Conservation (phyloP, 2,329 filamentous ascomycete genomes). For the Dactylella cylindrospora region DNA sequence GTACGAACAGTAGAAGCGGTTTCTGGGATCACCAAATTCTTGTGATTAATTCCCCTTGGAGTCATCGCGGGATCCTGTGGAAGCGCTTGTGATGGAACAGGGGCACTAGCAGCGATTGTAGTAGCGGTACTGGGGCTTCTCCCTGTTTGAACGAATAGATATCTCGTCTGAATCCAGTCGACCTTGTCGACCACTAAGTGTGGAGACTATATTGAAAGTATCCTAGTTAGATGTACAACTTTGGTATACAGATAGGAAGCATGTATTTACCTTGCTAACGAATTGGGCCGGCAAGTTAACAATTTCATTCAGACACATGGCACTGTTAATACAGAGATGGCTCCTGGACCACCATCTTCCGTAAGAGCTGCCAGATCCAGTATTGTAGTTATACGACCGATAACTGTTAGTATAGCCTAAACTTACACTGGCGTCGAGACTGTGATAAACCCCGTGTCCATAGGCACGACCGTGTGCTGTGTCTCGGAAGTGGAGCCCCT, state of each 20-base stretch:
- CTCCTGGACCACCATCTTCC: conserved; percentile 66
- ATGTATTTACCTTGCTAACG: conserved; percentile 50
- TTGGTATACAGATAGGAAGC: neutral
- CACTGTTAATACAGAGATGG: conserved; percentile 60
- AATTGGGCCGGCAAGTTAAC: conserved; percentile 72
- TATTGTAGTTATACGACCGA: conserved; percentile 50
- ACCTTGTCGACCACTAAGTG: conserved; percentile 65
- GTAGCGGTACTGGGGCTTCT: neutral
- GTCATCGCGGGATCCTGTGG: conserved; percentile 50
- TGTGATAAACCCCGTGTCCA: conserved; percentile 82
- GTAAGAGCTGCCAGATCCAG: neutral
- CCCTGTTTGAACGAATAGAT: conserved; percentile 65
- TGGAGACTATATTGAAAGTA: conserved; percentile 11
- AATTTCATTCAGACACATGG: conserved; percentile 79
- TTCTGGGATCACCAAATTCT: conserved; percentile 51
- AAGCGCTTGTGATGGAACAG: conserved; percentile 45
- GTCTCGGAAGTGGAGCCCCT: conserved; percentile 72
- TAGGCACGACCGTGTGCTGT: conserved; percentile 66
- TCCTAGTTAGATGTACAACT: no score
- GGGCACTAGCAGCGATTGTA: neutral
- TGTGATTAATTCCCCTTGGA: conserved; percentile 51
- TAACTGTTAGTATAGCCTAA: conserved; percentile 52
- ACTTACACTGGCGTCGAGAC: conserved; percentile 61
- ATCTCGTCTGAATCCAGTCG: conserved; percentile 89
- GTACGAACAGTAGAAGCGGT: conserved; percentile 45